Evolutionary conservation across 2,329 filamentous ascomycete genomes (phyloP), one percentile per base, ranked within the genome.

Genomic region (Microsporum ferrugineum): DNA sequence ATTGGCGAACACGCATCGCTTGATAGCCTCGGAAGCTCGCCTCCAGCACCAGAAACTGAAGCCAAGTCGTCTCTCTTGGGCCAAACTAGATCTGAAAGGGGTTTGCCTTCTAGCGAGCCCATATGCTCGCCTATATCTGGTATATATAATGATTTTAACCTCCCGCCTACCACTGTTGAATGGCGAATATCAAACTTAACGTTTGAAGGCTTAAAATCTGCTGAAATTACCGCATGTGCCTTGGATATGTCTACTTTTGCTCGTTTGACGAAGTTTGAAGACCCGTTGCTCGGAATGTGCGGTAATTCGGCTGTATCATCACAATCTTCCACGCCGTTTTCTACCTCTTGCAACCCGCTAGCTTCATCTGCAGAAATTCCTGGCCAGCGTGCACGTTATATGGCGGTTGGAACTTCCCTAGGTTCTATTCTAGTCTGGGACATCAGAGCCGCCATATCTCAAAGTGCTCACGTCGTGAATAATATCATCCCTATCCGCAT

Each of bases 371-470:
- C 75, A 3, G 88, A 95, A 64, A 84, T 96, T 34, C 92, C 92
- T 2, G 94, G 94, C 4, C 88, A 91, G 62, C 84, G 91, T 64
- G 88, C 88, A 62, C 87, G 92, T 10, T 83, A 95, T 49, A 71
- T 97, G 41, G 89, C 88, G 17, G 76, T 91, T 55, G 94, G 94
- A 17, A 97, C 91, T 0, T 85, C 84, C 60, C 82, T 79, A 7
- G 94, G 94, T 0, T 79, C 79, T n/a, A 79, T 97, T 5, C 74
- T 94, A 5, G 74, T 95, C 0, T 99, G 91, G 91, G 88, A 99
- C 69, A 82, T 89, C 67, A 87, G 94, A 60, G 85, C 87, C 33
- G 76, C 82, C 7, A 72, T 81, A 17, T 79, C 85, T 1, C 78
- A 75, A 1, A 83, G 80, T 66, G 66, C 78, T 0, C 78, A 81